Conservation (phyloP, 805 yeast genomes). For the Cyberlindnera euphorbiae region DNA sequence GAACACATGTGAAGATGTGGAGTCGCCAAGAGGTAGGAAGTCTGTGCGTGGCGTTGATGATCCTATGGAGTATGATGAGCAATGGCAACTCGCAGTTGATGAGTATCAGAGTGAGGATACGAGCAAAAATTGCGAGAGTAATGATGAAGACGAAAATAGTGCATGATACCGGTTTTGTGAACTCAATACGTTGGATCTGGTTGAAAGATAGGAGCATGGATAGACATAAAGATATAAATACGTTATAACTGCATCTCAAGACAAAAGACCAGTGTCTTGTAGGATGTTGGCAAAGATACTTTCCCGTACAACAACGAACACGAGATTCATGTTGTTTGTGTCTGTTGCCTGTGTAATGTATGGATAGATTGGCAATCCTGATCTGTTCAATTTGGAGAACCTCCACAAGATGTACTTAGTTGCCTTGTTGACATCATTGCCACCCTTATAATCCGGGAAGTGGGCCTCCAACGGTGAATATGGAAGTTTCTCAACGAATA, state of each 20-base stretch:
- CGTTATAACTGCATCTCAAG: too few relatives aligned
- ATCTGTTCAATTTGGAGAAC: slow-evolving; percentile 77
- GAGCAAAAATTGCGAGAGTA: too few relatives aligned
- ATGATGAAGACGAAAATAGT: too few relatives aligned
- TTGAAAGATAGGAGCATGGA: too few relatives aligned
- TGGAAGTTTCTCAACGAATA: slow-evolving; percentile 80
- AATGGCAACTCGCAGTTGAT: too few relatives aligned
- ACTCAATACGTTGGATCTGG: too few relatives aligned
- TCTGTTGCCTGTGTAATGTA: slow-evolving; percentile 95
- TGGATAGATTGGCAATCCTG: slow-evolving; percentile 78
- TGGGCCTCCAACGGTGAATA: slow-evolving; percentile 74
- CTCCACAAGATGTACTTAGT: slow-evolving; percentile 90
- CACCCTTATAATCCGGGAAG: slow-evolving; percentile 90
- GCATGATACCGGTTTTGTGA: too few relatives aligned
- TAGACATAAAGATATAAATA: too few relatives aligned
- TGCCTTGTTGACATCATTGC: slow-evolving; percentile 83
- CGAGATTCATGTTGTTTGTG: slow-evolving; percentile 81
- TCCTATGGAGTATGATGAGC: too few relatives aligned
- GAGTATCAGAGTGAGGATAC: too few relatives aligned
- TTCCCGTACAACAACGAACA: slow-evolving; percentile 79
- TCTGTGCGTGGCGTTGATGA: too few relatives aligned
- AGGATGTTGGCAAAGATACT: slow-evolving; percentile 72
- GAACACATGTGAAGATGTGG: slow-evolving; percentile 28
- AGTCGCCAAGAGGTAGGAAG: too few relatives aligned
- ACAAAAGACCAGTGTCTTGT: slow-evolving; percentile 70